phyloP scores from a whole-genome alignment of 345 rosid genomes.

The Aquilaria sinensis region DNA sequence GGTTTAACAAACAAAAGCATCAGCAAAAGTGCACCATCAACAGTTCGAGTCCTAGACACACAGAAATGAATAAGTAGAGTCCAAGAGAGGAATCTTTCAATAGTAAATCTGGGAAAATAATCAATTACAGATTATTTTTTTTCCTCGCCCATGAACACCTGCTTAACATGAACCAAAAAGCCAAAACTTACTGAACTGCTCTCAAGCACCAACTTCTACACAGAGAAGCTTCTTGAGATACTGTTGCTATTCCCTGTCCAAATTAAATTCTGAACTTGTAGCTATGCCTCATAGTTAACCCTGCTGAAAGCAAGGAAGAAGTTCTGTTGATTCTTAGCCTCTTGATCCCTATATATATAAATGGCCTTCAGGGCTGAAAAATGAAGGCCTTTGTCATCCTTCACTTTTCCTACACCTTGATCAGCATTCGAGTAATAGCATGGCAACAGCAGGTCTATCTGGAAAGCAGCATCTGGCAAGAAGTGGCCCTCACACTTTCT shows the following conservation, averaged over 20 bases:
- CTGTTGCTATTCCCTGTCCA: slow-evolving; percentile 5
- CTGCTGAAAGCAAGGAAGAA: slow-evolving; percentile 42
- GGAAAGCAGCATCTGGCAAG: background rate
- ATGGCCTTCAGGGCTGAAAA: slow-evolving; percentile 3
- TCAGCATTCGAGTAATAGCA: slow-evolving; percentile 2
- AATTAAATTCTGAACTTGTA: slow-evolving; percentile 10
- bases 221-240: too few species aligned
- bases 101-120: too few species aligned
- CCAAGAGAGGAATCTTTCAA: too few species aligned
- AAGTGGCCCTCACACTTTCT: slow-evolving; percentile 22
- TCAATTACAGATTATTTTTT: too few species aligned
- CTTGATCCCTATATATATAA: slow-evolving; percentile 16
- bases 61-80: too few species aligned
- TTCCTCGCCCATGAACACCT: too few species aligned
- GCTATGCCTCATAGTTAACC: slow-evolving; percentile 16
- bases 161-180: too few species aligned
- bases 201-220: too few species aligned
- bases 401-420: background rate
- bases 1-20: too few species aligned
- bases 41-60: too few species aligned
- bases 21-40: too few species aligned
- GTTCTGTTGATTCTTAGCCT: slow-evolving; percentile 13
- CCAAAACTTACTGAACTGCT: too few species aligned
- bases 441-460: slow-evolving; percentile 9
- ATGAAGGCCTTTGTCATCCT: background rate